phyloP scores from a whole-genome alignment of 495 filamentous ascomycete species.

The Thozetella sp. region DNA sequence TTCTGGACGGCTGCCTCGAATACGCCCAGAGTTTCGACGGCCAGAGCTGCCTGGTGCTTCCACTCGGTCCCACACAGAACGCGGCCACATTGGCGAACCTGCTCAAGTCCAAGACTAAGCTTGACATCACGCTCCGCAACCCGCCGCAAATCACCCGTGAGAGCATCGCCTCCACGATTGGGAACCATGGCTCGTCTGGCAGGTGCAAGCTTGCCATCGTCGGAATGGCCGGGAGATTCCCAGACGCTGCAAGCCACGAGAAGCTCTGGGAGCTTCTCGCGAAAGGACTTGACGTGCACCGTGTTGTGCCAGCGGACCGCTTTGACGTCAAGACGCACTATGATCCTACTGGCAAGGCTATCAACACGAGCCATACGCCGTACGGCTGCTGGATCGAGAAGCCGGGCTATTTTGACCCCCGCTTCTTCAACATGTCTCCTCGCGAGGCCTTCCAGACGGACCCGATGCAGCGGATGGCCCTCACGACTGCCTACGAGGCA shows the following conservation, averaged over 20 bases:
- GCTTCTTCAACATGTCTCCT: constrained; percentile 96
- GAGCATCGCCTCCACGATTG: constrained; percentile 28
- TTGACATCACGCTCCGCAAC: constrained; percentile 39
- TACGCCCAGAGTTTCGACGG: constrained; percentile 35
- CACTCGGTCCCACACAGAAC: constrained; percentile 52
- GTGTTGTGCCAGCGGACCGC: constrained; percentile 67
- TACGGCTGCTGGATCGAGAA: constrained; percentile 91
- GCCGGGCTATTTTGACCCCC: constrained; percentile 80
- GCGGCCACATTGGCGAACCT: constrained; percentile 40
- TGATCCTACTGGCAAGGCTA: constrained; percentile 72
- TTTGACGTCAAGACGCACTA: constrained; percentile 80
- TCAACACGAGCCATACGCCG: constrained; percentile 81
- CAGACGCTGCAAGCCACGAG: constrained; percentile 65
- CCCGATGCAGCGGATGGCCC: constrained; percentile 82
- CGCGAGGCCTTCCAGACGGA: constrained; percentile 89
- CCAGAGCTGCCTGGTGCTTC: constrained; percentile 49
- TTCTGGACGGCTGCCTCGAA: constrained; percentile 54
- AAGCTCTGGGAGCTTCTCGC: constrained; percentile 74
- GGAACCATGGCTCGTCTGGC: constrained; percentile 42
- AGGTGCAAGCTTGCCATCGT: constrained; percentile 66
- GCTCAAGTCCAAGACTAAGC: constrained; percentile 35
- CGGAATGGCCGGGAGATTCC: constrained; percentile 77
- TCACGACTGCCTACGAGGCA: constrained; percentile 87
- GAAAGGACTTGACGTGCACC: constrained; percentile 63
- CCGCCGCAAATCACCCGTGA: constrained; percentile 31